Evolutionary conservation across 2,329 filamentous ascomycete genomes (phyloP), one percentile per base, ranked within the genome.

Genomic region (Phialophora macrospora): DNA sequence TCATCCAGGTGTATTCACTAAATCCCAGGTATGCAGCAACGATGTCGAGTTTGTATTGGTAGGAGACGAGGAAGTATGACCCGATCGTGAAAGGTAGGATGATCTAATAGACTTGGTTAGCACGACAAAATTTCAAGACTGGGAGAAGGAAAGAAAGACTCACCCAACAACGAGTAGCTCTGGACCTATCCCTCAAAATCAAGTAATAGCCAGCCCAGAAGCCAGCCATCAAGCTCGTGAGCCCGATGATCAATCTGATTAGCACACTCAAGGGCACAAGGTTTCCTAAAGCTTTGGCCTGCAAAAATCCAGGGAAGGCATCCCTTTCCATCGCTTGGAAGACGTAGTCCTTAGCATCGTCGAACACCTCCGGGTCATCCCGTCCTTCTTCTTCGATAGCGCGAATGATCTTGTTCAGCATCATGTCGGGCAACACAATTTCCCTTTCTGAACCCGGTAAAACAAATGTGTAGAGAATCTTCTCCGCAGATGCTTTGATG

Each of bases 261-360:
- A 98, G 87, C 71, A 96, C 89, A 55, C 92, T 96, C 17, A 94
- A 88, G 2, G 94, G 95, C 30, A 99, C 94, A 14, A 99, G 85
- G 75, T 99, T 99, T 66, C 96, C 96, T 26, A 99, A 84, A 2
- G 95, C 95, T 80, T 98, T 98, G 80, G 92, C 92, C 75, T 94
- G 87, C 65, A 99, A 84, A 79, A 99, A 99, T 0, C 94, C 94
- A 0, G 96, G 95, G 76, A 97, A 99, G n/a, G 96, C 95, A 80
- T 99, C 95, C 63, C 96, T 88, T 80, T 99, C 96, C 95, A 99
- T 99, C 38, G 96, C 96, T 80, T 99, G 96, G 78, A 98, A 99
- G 68, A 98, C 95, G 77, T 98, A 99, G 80, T 99, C 95, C 82
- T 99, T 99, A 62, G 95, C 95, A 22, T 92, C 88, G 76, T 98